Percentiles rank a stretch among this genome's conserved stretches.
phyloP scores from a whole-genome alignment of 2,329 filamentous ascomycete genomes.

The Gaeumannomyces tritici region DNA sequence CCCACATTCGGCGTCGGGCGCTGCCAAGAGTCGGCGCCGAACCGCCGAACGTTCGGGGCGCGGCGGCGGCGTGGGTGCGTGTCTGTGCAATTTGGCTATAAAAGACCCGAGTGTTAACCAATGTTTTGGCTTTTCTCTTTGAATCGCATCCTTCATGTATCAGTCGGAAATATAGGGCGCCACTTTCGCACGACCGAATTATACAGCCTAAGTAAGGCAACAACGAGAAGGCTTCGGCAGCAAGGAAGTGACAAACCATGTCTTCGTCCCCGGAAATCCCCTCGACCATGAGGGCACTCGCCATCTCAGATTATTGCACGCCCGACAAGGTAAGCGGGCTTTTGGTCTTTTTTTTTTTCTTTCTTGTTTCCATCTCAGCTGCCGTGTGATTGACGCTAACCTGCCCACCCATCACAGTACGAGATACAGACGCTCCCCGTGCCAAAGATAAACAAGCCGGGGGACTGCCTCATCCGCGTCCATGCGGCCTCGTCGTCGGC shows the following conservation, averaged over 20 bases:
- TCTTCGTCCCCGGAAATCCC: not conserved
- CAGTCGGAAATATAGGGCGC: not conserved
- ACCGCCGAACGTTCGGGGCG: not conserved
- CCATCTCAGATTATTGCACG: conserved; percentile 26
- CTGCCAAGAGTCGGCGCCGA: conserved; percentile 1
- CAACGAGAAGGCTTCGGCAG: no score
- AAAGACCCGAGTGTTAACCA: not conserved
- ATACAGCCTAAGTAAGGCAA: no score
- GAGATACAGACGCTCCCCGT: conserved; percentile 30
- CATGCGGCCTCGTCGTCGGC: conserved; percentile 25
- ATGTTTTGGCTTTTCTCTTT: not conserved
- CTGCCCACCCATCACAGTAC: conserved; percentile 14
- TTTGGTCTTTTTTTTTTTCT: no score
- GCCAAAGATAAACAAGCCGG: conserved; percentile 29
- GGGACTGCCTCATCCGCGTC: conserved; percentile 32
- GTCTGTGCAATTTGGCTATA: not conserved
- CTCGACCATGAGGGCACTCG: conserved; percentile 31
- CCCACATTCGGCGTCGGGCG: not conserved
- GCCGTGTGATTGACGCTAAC: not conserved
- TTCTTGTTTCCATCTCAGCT: not conserved
- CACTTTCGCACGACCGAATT: not conserved
- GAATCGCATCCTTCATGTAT: not conserved
- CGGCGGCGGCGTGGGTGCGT: not conserved
- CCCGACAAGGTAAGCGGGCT: conserved; percentile 16
- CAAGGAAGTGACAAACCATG: not conserved